phyloP scores from a whole-genome alignment of 805 yeast species.

The Torulaspora franciscae region DNA sequence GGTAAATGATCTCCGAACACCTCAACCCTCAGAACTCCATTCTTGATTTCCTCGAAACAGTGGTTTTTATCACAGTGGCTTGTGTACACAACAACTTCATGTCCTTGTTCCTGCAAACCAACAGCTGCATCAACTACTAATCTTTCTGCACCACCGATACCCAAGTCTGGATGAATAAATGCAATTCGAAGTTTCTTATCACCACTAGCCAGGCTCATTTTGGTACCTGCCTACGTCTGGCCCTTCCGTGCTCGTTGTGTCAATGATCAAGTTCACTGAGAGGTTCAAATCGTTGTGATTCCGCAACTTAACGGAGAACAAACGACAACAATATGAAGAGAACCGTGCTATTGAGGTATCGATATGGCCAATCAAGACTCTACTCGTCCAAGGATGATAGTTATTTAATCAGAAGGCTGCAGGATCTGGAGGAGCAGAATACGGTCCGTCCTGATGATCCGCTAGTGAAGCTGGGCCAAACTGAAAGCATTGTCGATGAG shows the following conservation, averaged over 20 bases:
- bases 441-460: constrained; percentile 27
- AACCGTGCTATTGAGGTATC: neutral
- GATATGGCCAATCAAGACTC: constrained; percentile 3
- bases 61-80: constrained; percentile 86
- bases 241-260: neutral
- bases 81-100: constrained; percentile 67
- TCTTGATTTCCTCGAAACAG: constrained; percentile 83
- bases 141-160: constrained; percentile 97
- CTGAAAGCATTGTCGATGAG: constrained; percentile 23
- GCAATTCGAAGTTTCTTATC: constrained; percentile 53
- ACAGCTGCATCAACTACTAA: constrained; percentile 94
- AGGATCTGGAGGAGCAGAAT: constrained; percentile 25
- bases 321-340: neutral
- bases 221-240: neutral
- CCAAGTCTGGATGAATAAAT: constrained; percentile 91
- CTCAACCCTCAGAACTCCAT: constrained; percentile 51
- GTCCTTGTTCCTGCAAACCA: constrained; percentile 66
- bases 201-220: neutral
- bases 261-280: neutral
- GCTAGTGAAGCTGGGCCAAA: constrained; percentile 16
- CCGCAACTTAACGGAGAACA: neutral
- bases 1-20: constrained; percentile 87
- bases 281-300: neutral
- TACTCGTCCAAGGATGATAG: constrained; percentile 15
- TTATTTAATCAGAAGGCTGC: constrained; percentile 27